Evolutionary conservation across 176 grass and related monocot species (phyloP).

Genomic region (Triticum urartu): DNA sequence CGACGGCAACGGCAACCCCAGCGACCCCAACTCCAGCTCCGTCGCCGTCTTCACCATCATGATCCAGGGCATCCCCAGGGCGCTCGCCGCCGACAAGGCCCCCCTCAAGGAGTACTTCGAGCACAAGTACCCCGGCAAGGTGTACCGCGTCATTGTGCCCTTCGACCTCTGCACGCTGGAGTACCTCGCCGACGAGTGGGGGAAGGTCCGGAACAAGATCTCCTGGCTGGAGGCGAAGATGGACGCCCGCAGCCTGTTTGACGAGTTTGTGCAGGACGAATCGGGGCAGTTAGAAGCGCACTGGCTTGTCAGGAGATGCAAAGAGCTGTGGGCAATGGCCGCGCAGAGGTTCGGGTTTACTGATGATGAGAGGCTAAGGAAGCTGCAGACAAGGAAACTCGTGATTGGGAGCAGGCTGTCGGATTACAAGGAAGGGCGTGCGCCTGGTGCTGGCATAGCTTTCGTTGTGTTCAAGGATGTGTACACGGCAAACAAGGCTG

Average conservation of each 20-base stretch:
- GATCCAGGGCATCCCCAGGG: constrained; percentile 95
- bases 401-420: constrained; percentile 66
- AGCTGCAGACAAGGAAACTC: constrained; percentile 69
- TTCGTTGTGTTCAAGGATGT: constrained; percentile 97
- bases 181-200: constrained; percentile 62
- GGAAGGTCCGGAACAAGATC: constrained; percentile 71
- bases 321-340: constrained; percentile 44
- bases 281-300: constrained; percentile 26
- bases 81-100: constrained; percentile 62
- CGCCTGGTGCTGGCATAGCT: constrained; percentile 76
- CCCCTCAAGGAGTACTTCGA: constrained; percentile 91
- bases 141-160: constrained; percentile 78
- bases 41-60: constrained; percentile 91
- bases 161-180: constrained; percentile 82
- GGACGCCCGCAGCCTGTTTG: constrained; percentile 51
- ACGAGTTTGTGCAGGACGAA: constrained; percentile 16
- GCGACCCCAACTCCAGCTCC: constrained; percentile 79
- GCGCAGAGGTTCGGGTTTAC: constrained; percentile 68
- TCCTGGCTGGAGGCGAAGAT: constrained; percentile 86
- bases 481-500: constrained; percentile 90
- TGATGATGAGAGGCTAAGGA: constrained; percentile 73
- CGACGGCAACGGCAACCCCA: constrained; percentile 93
- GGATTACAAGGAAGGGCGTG: constrained; percentile 75
- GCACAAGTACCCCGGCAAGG: constrained; percentile 90
- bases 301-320: constrained; percentile 55